Percentiles rank a stretch among this genome's conserved stretches.
Evolutionary conservation across 345 rosid genomes (phyloP).

Genomic region (Salix caprea): DNA sequence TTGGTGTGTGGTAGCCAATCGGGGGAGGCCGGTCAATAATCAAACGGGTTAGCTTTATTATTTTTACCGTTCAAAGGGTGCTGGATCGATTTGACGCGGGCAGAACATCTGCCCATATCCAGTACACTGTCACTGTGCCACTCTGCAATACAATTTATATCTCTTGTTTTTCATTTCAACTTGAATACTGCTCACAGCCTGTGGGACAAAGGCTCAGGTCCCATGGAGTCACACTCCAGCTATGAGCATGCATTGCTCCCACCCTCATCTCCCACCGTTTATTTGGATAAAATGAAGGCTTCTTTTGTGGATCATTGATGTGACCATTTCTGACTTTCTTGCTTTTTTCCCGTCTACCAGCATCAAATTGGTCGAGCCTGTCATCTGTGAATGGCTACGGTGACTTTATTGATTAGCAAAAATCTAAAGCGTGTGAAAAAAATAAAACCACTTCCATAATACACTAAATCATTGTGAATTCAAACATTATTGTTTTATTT

Average conservation of each 20-base stretch:
- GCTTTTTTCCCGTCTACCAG: conserved; percentile 21
- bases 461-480: too few species aligned
- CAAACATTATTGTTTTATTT: too few species aligned
- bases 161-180: conserved; percentile 22
- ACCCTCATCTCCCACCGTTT: conserved; percentile 31
- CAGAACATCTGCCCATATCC: conserved; percentile 35
- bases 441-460: too few species aligned
- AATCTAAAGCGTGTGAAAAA: too few species aligned
- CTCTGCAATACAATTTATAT: conserved; percentile 35
- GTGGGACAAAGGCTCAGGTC: neutral
- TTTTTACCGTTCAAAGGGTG: conserved; percentile 22
- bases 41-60: conserved; percentile 19
- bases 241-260: conserved; percentile 28
- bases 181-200: conserved; percentile 25
- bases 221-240: neutral
- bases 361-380: neutral
- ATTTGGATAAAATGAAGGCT: conserved; percentile 10
- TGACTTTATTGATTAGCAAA: neutral
- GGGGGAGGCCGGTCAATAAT: conserved; percentile 5
- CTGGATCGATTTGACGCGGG: conserved; percentile 38
- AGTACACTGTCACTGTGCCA: conserved; percentile 20
- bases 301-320: conserved; percentile 22
- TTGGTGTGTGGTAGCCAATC: neutral
- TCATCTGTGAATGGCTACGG: conserved; percentile 2
- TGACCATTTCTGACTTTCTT: conserved; percentile 20